A percentile compares a stretch with the other conserved stretches of the same genome.
phyloP scores from a whole-genome alignment of 73 alveolate genomes.

The Loxodes magnus region DNA sequence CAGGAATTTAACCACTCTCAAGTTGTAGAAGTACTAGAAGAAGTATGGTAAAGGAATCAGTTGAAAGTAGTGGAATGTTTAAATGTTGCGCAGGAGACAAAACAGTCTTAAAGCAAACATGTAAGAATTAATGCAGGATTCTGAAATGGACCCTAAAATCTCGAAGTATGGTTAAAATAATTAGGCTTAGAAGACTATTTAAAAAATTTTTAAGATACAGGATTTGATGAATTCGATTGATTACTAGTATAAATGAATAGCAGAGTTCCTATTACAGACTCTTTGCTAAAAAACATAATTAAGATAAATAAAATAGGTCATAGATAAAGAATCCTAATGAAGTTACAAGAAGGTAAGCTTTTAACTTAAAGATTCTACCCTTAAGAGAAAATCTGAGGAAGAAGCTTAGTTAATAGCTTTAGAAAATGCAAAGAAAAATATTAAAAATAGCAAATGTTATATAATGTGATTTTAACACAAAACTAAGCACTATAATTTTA shows the following conservation, averaged over 20 bases:
- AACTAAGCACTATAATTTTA: too few species aligned
- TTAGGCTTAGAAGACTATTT: neutral
- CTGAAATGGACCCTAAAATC: neutral
- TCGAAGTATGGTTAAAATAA: neutral
- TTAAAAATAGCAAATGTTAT: too few species aligned
- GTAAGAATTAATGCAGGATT: neutral
- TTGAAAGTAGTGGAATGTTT: neutral
- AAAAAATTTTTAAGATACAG: neutral
- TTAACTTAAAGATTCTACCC: too few species aligned
- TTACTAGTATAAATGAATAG: constrained; percentile 2
- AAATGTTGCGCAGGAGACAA: too few species aligned
- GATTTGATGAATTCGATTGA: constrained; percentile 10
- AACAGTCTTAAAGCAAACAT: too few species aligned
- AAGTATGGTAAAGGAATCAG: neutral
- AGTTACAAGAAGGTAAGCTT: constrained; percentile 7
- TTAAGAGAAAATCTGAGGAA: too few species aligned
- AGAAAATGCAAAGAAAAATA: too few species aligned
- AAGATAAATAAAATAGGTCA: constrained; percentile 1
- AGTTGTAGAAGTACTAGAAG: neutral
- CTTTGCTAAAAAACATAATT: neutral
- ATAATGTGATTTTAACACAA: too few species aligned
- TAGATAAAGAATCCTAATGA: constrained; percentile 8
- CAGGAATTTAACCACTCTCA: neutral
- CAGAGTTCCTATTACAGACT: constrained; percentile 1
- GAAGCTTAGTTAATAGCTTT: too few species aligned